These are phyloP conservation scores for Blastobotrys buckinghamii DNA, from an alignment of 1,139 yeast species.

Conservation along the genomic window DNA sequence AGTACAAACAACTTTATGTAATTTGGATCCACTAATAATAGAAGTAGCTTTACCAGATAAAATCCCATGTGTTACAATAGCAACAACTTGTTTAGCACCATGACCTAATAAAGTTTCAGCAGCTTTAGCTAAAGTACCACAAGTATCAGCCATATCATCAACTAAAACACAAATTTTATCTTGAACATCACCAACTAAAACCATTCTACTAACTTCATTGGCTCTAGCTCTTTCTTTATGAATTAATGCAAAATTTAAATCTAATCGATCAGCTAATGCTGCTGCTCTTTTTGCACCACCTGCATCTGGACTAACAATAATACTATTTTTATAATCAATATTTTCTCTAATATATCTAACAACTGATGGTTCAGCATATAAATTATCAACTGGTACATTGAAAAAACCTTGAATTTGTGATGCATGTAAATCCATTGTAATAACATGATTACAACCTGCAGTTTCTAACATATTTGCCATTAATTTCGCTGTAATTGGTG, in stretches of 20 bases:
- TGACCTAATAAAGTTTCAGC: constrained; percentile 82
- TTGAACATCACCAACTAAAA: constrained; percentile 90
- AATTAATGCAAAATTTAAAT: constrained; percentile 88
- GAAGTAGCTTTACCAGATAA: constrained; percentile 83
- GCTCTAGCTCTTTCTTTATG: constrained; percentile 96
- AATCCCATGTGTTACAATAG: constrained; percentile 94
- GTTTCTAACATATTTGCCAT: constrained; percentile 94
- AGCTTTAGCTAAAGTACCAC: constrained; percentile 95
- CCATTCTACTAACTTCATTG: constrained; percentile 92
- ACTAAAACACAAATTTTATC: constrained; percentile 84
- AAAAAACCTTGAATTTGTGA: constrained; percentile 97
- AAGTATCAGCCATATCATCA: constrained; percentile 98
- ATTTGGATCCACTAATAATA: constrained; percentile 70
- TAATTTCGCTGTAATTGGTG: constrained; percentile 94
- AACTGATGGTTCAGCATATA: constrained; percentile 93
- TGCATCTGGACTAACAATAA: constrained; percentile 94
- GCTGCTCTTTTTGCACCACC: constrained; percentile 99
- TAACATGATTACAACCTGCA: constrained; percentile 95
- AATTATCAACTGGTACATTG: constrained; percentile 91
- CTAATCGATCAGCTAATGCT: constrained; percentile 85
- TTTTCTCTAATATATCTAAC: constrained; percentile 80
- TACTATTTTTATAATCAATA: constrained; percentile 60
- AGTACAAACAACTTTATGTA: constrained; percentile 83
- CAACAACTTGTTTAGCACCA: constrained; percentile 80
- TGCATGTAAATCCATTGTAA: constrained; percentile 96